Evolutionary conservation across 768 basidiomycete species (phyloP).

Genomic region (Tylopilus cervinicoccineus): DNA sequence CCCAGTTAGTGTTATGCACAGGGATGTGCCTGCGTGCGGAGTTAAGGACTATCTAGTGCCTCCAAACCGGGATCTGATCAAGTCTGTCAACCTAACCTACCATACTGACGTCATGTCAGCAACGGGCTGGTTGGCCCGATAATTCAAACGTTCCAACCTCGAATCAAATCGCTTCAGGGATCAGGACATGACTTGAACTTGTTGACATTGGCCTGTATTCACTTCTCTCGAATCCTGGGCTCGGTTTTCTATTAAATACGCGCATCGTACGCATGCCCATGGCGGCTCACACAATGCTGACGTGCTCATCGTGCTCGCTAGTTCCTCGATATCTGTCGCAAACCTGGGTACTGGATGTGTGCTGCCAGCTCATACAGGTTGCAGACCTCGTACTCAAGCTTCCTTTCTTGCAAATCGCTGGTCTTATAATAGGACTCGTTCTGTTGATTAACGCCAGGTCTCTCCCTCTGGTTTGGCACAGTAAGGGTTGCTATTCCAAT

Average conservation of each 20-base stretch:
- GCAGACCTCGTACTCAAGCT: neutral
- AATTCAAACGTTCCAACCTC: too few species aligned
- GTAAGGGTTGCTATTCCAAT: slow-evolving; percentile 3
- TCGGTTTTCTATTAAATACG: neutral
- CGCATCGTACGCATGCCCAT: neutral
- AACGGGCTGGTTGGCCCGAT: neutral
- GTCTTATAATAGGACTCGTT: slow-evolving; percentile 2
- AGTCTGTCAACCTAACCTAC: too few species aligned
- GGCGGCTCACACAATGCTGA: neutral
- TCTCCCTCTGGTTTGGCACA: slow-evolving; percentile 12
- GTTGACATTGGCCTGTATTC: neutral
- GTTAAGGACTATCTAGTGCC: too few species aligned
- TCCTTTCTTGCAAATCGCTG: neutral
- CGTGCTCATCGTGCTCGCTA: slow-evolving; percentile 5
- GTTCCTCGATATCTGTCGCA: neutral
- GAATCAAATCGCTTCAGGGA: neutral
- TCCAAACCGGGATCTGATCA: too few species aligned
- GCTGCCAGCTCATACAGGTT: neutral
- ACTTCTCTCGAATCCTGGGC: neutral
- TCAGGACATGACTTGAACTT: neutral
- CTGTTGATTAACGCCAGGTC: slow-evolving; percentile 13
- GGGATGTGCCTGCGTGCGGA: too few species aligned
- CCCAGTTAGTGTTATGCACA: too few species aligned
- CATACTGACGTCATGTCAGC: too few species aligned
- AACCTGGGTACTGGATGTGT: neutral